Evolutionary conservation across 257 asterid species (phyloP).

Genomic region (Solanum pimpinellifolium): DNA sequence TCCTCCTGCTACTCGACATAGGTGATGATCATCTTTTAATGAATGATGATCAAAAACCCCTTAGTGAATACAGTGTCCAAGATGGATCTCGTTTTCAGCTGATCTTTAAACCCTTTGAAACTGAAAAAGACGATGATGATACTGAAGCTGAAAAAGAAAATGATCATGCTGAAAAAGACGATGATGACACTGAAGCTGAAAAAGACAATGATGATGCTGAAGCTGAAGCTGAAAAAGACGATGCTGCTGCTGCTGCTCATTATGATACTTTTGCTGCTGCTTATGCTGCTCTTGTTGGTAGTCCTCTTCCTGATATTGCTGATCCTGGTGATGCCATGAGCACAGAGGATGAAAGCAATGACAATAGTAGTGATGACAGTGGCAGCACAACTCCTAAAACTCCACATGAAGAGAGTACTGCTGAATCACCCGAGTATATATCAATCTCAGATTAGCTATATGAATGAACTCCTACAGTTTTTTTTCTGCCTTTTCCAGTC

Average conservation of each 20-base stretch:
- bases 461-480: neutral
- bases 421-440: neutral
- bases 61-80: slow-evolving; percentile 34
- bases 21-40: slow-evolving; percentile 5
- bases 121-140: neutral
- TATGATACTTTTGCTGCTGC: neutral
- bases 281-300: neutral
- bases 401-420: neutral
- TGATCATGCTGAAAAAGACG: too few relatives aligned
- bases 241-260: neutral
- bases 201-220: too few relatives aligned
- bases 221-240: too few relatives aligned
- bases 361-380: neutral
- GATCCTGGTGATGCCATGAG: neutral
- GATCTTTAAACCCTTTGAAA: slow-evolving; percentile 13
- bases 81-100: slow-evolving; percentile 52
- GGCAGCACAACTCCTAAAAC: neutral
- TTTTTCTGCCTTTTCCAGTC: neutral
- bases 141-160: too few relatives aligned
- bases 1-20: slow-evolving; percentile 35
- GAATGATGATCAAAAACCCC: slow-evolving; percentile 17
- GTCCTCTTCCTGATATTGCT: neutral
- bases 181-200: too few relatives aligned
- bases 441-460: neutral
- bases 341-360: neutral